Conservation (phyloP, 352 stramenopile genomes). For the Aphanomyces cochlioides region DNA sequence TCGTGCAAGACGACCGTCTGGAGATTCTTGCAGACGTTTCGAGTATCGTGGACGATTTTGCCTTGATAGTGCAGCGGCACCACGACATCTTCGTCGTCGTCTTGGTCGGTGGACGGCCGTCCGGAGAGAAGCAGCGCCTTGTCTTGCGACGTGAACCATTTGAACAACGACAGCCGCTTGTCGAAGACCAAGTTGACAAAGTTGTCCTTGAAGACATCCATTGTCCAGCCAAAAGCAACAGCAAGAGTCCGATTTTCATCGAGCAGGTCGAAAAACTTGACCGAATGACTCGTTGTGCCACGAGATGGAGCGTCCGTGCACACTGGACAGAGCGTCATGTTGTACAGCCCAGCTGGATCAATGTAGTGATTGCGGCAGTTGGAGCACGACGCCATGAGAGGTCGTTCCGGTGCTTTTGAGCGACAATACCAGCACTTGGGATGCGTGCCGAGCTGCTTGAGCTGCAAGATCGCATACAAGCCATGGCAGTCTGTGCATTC, state of each 20-base stretch:
- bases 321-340: constrained; percentile 8
- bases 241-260: neutral
- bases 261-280: constrained; percentile 1
- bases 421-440: constrained; percentile 25
- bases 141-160: constrained; percentile 1
- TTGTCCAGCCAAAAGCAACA: constrained; percentile 4
- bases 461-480: constrained; percentile 18
- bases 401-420: neutral
- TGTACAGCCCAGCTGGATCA: constrained; percentile 24
- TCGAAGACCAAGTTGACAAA: constrained; percentile 9
- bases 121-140: neutral
- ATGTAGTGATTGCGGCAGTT: constrained; percentile 18
- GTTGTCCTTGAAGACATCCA: neutral
- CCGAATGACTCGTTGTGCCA: neutral
- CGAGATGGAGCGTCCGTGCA: constrained; percentile 9
- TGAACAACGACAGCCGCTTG: constrained; percentile 3
- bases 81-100: neutral
- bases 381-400: neutral
- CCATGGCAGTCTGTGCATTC: constrained; percentile 18
- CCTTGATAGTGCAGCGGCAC: neutral
- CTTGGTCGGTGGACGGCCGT: neutral
- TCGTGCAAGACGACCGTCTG: neutral
- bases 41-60: constrained; percentile 10
- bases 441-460: constrained; percentile 3
- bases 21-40: neutral